phyloP scores from a whole-genome alignment of 148 eudicot species.

The Chenopodium quinoa region DNA sequence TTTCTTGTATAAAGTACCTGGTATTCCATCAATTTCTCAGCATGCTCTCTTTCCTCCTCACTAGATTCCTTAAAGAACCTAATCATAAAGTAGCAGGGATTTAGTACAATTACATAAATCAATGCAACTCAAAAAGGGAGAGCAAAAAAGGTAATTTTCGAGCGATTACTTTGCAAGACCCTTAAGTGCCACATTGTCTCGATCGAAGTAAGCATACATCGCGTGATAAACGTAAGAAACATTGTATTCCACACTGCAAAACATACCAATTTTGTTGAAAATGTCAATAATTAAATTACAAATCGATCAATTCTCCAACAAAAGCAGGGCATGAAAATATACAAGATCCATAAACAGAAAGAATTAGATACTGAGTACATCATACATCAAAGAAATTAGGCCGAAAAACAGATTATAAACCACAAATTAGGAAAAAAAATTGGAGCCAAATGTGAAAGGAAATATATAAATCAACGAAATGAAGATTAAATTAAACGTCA shows the following conservation, averaged over 20 bases:
- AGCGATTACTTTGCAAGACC: slow-evolving; percentile 74
- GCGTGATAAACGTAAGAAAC: slow-evolving; percentile 94
- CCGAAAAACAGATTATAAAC: neutral
- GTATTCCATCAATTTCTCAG: slow-evolving; percentile 92
- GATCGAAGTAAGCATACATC: slow-evolving; percentile 88
- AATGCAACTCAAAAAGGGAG: neutral
- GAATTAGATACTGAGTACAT: neutral
- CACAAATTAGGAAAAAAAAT: neutral
- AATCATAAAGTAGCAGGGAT: slow-evolving; percentile 3
- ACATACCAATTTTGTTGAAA: neutral
- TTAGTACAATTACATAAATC: neutral
- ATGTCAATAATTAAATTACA: neutral
- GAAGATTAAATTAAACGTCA: neutral
- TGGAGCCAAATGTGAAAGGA: neutral
- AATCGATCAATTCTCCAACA: neutral
- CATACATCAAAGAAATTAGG: neutral
- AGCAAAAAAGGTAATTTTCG: neutral
- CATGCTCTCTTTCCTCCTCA: slow-evolving; percentile 88
- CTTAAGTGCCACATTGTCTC: slow-evolving; percentile 93
- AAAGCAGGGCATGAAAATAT: neutral
- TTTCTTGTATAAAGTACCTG: slow-evolving; percentile 44
- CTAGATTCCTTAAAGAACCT: slow-evolving; percentile 94
- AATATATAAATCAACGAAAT: neutral
- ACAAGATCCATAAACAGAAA: neutral
- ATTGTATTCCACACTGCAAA: slow-evolving; percentile 88